Conservation (phyloP, 2,329 filamentous ascomycete genomes). For the Dothistroma pini region DNA sequence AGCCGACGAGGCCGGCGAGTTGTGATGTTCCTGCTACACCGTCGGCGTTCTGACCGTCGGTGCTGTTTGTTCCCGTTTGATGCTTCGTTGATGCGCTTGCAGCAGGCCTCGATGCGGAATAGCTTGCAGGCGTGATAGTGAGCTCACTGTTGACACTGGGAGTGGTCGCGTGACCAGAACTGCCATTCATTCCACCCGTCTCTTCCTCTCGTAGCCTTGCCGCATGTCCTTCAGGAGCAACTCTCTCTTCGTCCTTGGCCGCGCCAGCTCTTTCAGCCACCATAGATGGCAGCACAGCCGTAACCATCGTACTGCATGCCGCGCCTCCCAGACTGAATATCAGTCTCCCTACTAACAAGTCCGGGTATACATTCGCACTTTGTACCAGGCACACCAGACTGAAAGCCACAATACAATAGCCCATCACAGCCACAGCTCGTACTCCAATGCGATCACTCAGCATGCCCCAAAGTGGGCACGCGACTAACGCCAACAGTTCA, state of each 20-base stretch:
- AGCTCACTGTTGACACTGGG: conserved; percentile 69
- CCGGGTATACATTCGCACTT: conserved; percentile 81
- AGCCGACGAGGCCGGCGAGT: conserved; percentile 83
- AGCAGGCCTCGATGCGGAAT: conserved; percentile 32
- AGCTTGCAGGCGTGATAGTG: conserved; percentile 65
- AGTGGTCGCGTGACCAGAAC: conserved; percentile 55
- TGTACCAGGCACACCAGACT: conserved; percentile 79
- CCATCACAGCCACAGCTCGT: conserved; percentile 60
- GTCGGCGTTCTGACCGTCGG: conserved; percentile 5
- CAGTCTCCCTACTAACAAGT: conserved; percentile 77
- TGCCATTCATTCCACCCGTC: conserved; percentile 30
- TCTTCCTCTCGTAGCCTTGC: conserved; percentile 26
- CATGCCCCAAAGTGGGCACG: conserved; percentile 76
- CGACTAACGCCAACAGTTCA: conserved; percentile 75
- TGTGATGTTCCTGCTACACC: conserved; percentile 36
- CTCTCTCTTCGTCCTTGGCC: conserved; percentile 19
- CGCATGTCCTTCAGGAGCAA: conserved; percentile 18
- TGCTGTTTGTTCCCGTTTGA: conserved; percentile 4
- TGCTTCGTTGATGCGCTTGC: neutral
- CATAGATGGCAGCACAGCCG: conserved; percentile 79
- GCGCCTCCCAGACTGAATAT: conserved; percentile 88
- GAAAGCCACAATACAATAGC: conserved; percentile 76
- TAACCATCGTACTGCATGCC: conserved; percentile 91
- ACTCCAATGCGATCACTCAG: conserved; percentile 74
- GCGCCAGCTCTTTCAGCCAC: conserved; percentile 36